phyloP scores from a whole-genome alignment of 164 flowering plant species.

The Saururus chinensis region DNA sequence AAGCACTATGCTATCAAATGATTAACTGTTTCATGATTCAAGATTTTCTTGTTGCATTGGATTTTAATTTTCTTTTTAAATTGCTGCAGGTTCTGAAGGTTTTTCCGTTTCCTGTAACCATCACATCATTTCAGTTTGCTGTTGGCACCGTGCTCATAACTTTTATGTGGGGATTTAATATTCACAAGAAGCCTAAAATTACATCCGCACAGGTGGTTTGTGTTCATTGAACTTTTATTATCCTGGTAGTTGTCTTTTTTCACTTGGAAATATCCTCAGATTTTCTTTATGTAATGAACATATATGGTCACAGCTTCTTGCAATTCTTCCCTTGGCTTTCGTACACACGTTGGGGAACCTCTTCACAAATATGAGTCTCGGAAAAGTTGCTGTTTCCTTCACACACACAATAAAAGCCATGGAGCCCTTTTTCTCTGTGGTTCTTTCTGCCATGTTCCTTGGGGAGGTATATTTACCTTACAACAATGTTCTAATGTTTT shows the following conservation, averaged over 20 bases:
- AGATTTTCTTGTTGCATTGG: background rate
- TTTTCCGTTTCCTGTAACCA: conserved; percentile 52
- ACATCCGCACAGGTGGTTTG: conserved; percentile 48
- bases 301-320: conserved; percentile 41
- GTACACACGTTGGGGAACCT: conserved; percentile 89
- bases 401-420: conserved; percentile 96
- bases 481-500: background rate
- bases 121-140: conserved; percentile 51
- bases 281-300: too few relatives aligned
- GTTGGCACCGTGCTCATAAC: conserved; percentile 51
- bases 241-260: background rate
- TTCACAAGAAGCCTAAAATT: conserved; percentile 54
- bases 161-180: conserved; percentile 59
- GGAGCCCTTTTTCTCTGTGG: conserved; percentile 98
- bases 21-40: too few relatives aligned
- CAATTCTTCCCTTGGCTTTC: conserved; percentile 77
- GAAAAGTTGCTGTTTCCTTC: conserved; percentile 97
- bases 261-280: background rate
- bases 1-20: too few relatives aligned
- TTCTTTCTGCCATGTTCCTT: conserved; percentile 89
- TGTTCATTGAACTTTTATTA: background rate
- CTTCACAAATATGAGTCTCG: conserved; percentile 97
- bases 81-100: conserved; percentile 60
- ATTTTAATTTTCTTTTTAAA: background rate
- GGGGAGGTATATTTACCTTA: conserved; percentile 59